Evolutionary conservation across 306 rosid genomes (phyloP), one percentile per base, ranked within the genome.

Genomic region (Glycyrrhiza uralensis): DNA sequence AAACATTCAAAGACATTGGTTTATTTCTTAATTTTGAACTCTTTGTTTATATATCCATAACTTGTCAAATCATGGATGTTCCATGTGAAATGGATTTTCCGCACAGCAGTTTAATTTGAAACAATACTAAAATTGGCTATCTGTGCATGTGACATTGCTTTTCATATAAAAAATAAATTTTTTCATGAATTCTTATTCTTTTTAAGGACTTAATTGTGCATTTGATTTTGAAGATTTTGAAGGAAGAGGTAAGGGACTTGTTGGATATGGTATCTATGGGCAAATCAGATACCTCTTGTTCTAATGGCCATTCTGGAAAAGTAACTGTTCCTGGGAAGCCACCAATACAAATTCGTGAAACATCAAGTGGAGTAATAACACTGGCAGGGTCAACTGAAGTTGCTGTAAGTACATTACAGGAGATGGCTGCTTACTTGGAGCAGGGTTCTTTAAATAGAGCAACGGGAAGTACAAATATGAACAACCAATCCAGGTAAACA

Each of bases 401-500:
- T 74, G 71, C 87, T 77, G 93, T 90, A 29, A 79, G 84, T 72
- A 81, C 90, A 29, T 83, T 85, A 57, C 86, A 83, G 66, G 93
- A 88, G 71, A 90, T 90, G 96, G 78, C 93, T 38, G 57, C 87
- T 81, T 90, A 82, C 83, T 80, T 90, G 82, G 90, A 88, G 76
- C 96, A 84, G 73, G 96, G 96, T 69, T 90, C 96, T 30, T 81
- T 81, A 66, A 81, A 74, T 76, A 79, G 96, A 76, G 93, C 96
- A 66, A 90, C 96, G 0, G 93, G 93, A 68, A 87, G 96, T 81
- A 90, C 96, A 72, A 90, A 90, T 79, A 90, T 90, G 96, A 90
- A 90, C 85, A 86, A 79, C 78, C 96, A 90, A 70, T 90, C 96
- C 45, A 90, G 96, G 96, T 90, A 75, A 65, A 28, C 38, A 64